Percentiles rank a stretch among this genome's conserved stretches.
phyloP scores from a whole-genome alignment of 1,284 basidiomycete species.

The Ustilago sp. region DNA sequence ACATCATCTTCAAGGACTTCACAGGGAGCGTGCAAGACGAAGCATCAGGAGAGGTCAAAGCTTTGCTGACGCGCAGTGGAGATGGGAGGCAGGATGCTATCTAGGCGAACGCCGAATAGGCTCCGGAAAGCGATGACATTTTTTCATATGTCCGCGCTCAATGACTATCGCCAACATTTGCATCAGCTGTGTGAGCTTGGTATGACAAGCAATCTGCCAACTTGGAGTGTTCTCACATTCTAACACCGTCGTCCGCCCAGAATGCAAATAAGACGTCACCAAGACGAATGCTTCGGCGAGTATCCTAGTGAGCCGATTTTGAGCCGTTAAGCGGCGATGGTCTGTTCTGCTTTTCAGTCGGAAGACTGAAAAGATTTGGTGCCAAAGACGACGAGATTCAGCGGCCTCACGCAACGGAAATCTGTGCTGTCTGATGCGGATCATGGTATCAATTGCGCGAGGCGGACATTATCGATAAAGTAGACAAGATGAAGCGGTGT shows the following conservation, averaged over 20 bases:
- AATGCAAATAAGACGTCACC: too few species aligned
- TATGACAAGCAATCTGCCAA: too few species aligned
- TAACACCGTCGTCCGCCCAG: too few species aligned
- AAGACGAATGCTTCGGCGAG: too few species aligned
- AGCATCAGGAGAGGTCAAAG: constrained; percentile 9
- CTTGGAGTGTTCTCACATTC: too few species aligned
- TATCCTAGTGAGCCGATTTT: too few species aligned
- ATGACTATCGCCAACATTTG: background rate
- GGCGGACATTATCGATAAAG: constrained; percentile 13
- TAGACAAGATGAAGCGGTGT: constrained; percentile 19
- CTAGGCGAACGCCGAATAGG: background rate
- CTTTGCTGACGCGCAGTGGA: constrained; percentile 6
- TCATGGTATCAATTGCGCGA: constrained; percentile 38
- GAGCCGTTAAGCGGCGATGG: too few species aligned
- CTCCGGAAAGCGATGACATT: background rate
- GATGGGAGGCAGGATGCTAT: constrained; percentile 27
- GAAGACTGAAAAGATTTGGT: too few species aligned
- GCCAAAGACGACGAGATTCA: too few species aligned
- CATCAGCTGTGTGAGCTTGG: too few species aligned
- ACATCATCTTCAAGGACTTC: constrained; percentile 86
- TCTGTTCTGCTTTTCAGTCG: too few species aligned
- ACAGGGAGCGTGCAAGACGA: constrained; percentile 30
- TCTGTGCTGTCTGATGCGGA: background rate
- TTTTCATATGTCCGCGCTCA: background rate
- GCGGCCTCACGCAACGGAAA: background rate